A percentile compares a stretch with the other conserved stretches of the same genome.
phyloP scores from a whole-genome alignment of 1,284 basidiomycete species.

The Malassezia sympodialis region DNA sequence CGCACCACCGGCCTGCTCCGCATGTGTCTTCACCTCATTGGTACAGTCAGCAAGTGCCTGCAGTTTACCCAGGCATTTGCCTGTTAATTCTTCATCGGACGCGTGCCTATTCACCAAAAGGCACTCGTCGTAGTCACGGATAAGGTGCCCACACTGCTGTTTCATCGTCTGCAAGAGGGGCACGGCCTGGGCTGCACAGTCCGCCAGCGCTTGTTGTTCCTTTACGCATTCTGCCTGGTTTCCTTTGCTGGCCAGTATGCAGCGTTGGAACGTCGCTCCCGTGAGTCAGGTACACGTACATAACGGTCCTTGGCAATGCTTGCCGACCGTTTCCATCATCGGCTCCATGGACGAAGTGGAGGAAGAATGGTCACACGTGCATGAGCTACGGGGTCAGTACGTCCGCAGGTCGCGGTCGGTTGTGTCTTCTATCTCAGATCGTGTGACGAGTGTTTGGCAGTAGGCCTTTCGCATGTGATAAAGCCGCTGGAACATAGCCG shows the following conservation, averaged over 20 bases:
- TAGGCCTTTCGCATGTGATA: slow-evolving; percentile 10
- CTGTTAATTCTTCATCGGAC: slow-evolving; percentile 31
- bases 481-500: slow-evolving; percentile 7
- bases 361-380: neutral
- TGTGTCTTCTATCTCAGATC: neutral
- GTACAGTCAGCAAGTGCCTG: slow-evolving; percentile 36
- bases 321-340: slow-evolving; percentile 15
- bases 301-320: slow-evolving; percentile 3
- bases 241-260: slow-evolving; percentile 35
- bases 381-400: neutral
- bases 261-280: slow-evolving; percentile 30
- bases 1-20: slow-evolving; percentile 8
- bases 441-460: neutral
- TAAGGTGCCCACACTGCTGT: slow-evolving; percentile 26
- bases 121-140: slow-evolving; percentile 39
- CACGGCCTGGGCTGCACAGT: slow-evolving; percentile 36
- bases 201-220: slow-evolving; percentile 27
- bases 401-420: slow-evolving; percentile 3
- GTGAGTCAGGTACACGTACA: slow-evolving; percentile 1
- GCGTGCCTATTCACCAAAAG: slow-evolving; percentile 21
- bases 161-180: slow-evolving; percentile 39
- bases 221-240: slow-evolving; percentile 25
- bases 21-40: slow-evolving; percentile 32
- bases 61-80: slow-evolving; percentile 32
- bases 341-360: slow-evolving; percentile 11